A percentile compares a stretch with the other conserved stretches of the same genome.
Conservation (phyloP, 768 basidiomycete genomes). For the Mycena olivaceomarginata region DNA sequence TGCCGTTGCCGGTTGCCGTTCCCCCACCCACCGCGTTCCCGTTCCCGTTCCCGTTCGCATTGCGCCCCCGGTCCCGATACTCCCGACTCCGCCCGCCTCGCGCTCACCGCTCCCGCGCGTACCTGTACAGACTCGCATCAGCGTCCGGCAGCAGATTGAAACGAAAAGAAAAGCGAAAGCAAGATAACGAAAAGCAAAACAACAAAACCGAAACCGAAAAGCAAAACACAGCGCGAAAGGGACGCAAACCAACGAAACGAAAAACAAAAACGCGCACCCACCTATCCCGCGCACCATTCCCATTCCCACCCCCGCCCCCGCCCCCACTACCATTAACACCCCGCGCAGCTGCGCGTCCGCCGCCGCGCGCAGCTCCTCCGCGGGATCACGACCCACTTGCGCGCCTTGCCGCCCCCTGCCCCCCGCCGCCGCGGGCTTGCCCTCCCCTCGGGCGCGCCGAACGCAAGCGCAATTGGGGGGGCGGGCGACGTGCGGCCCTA, state of each 20-base stretch:
- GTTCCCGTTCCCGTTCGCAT: too few species aligned
- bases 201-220: not conserved
- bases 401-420: too few species aligned
- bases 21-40: not conserved
- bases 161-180: not conserved
- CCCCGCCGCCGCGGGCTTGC: too few species aligned
- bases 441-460: not conserved
- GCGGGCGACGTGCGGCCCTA: not conserved
- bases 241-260: too few species aligned
- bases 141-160: not conserved
- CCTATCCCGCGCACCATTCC: not conserved
- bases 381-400: slow-evolving; percentile 70
- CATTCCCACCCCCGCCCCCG: not conserved
- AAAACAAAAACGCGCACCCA: not conserved
- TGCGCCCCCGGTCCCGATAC: not conserved
- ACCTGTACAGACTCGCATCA: not conserved
- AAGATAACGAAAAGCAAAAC: not conserved
- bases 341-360: slow-evolving; percentile 52
- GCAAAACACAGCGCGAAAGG: not conserved
- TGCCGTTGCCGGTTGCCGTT: not conserved
- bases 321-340: slow-evolving; percentile 2
- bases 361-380: slow-evolving; percentile 68
- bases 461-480: not conserved
- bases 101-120: not conserved
- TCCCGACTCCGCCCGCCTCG: not conserved